These are phyloP conservation scores for Neurospora sp. DNA, from an alignment of 2,329 filamentous ascomycete species.

Conservation along the genomic window DNA sequence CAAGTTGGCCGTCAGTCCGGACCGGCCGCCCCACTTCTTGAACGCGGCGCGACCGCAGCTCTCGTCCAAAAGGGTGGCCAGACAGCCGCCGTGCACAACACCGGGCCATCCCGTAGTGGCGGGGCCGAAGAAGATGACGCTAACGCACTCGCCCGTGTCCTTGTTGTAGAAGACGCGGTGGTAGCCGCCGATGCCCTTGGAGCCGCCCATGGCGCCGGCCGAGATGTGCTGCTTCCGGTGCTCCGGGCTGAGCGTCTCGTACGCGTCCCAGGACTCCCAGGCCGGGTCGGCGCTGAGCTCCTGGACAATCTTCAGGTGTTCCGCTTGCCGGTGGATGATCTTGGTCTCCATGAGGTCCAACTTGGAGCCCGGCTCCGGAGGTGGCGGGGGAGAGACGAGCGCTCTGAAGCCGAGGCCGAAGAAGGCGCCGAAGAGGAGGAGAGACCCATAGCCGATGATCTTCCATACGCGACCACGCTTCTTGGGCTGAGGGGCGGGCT, in stretches of 20 bases:
- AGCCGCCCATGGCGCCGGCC: slow-evolving; percentile 31
- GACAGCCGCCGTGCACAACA: slow-evolving; percentile 59
- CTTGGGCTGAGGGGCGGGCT: neutral
- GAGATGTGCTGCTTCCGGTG: slow-evolving; percentile 25
- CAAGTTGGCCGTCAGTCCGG: slow-evolving; percentile 45
- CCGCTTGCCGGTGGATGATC: slow-evolving; percentile 31
- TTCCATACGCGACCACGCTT: neutral
- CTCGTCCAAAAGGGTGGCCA: slow-evolving; percentile 62
- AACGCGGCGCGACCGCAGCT: slow-evolving; percentile 54
- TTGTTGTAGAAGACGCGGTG: slow-evolving; percentile 57
- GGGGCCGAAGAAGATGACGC: slow-evolving; percentile 59
- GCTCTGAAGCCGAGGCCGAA: slow-evolving; percentile 29
- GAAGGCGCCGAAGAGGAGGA: slow-evolving; percentile 30
- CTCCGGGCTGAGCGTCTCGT: slow-evolving; percentile 17
- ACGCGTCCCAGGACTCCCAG: slow-evolving; percentile 29
- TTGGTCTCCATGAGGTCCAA: slow-evolving; percentile 31
- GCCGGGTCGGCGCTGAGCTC: slow-evolving; percentile 32
- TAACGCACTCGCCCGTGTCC: slow-evolving; percentile 45
- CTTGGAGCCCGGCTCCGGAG: slow-evolving; percentile 27
- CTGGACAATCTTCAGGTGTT: slow-evolving; percentile 37
- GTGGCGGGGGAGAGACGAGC: slow-evolving; percentile 33
- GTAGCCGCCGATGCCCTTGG: slow-evolving; percentile 33
- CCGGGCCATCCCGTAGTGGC: slow-evolving; percentile 59
- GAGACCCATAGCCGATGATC: slow-evolving; percentile 14
- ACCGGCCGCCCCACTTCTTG: slow-evolving; percentile 14